Evolutionary conservation across 768 basidiomycete genomes (phyloP), one percentile per base, ranked within the genome.

Genomic region (Boletus pseudo-olivaceus): DNA sequence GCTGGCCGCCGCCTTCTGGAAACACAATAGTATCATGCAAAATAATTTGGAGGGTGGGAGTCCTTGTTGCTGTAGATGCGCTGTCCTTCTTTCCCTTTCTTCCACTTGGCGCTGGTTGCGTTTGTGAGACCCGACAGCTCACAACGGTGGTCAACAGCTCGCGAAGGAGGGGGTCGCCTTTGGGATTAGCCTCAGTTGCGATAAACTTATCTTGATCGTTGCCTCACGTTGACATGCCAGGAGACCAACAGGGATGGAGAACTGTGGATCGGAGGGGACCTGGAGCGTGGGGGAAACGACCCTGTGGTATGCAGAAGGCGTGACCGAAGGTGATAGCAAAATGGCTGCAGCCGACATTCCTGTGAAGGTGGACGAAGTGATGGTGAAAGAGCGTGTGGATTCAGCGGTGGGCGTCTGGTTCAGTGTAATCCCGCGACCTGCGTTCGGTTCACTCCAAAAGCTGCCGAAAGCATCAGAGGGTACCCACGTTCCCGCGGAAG

Each of bases 1-100:
- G 87, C 58, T 93, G 90, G 0, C 91, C 91, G 11, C 90, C 83
- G 9, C 88, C 90, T 69, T 91, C 89, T 0, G 90, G 90, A 66
- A 91, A 92, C 44, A 90, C 79, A 12, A 88, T 78, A 0, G 88
- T 90, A 64, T 92, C 90, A 48, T 87, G 83, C 42, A 90, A 72
- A 47, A 84, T 75, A 8, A 92, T 72, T 61, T 89, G 85, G 44
- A 88, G 76, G 17, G 85, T 69, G 3, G 83, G 77, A 34, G 66
- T 73, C 23, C 70, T 71, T 1, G 73, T 71, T 42, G 78, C 63
- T n/a, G 71, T 64, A 15, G 81, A 77, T 26, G 79, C 64, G 15
- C 77, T 65, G 12, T 80, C 74, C 64, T 85, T 87, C 66, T 81
- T 82, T 10, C 71, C 69, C 49, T 81, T 80, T 72, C 83, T 84